A percentile compares a stretch with the other conserved stretches of the same genome.
Evolutionary conservation across 106 monocot genomes (phyloP).

Genomic region (Platanthera guangdongensis): DNA sequence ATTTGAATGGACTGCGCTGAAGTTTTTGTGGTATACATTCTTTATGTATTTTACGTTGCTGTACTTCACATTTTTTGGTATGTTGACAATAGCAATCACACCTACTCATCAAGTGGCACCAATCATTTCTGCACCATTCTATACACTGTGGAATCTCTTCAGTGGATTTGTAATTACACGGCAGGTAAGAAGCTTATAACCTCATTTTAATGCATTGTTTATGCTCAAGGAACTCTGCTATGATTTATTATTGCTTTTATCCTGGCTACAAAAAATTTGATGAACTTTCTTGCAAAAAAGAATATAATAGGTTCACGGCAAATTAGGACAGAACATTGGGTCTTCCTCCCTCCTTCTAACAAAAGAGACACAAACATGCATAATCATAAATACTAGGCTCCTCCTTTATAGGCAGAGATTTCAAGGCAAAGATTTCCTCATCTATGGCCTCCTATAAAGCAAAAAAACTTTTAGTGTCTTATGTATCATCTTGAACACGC

Average conservation of each 20-base stretch:
- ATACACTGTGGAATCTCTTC: constrained; percentile 97
- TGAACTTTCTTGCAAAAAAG: not conserved
- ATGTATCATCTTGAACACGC: too few species aligned
- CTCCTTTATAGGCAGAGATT: too few species aligned
- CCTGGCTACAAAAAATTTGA: too few species aligned
- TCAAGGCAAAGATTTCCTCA: too few species aligned
- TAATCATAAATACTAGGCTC: too few species aligned
- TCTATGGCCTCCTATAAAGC: too few species aligned
- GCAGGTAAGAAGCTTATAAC: constrained; percentile 37
- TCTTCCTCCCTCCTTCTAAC: too few species aligned
- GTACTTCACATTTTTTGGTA: constrained; percentile 99
- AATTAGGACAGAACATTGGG: too few species aligned
- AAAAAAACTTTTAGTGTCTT: too few species aligned
- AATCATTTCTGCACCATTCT: constrained; percentile 94
- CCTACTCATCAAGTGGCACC: constrained; percentile 91
- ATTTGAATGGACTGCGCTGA: constrained; percentile 72
- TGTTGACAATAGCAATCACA: constrained; percentile 96
- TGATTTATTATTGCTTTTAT: too few species aligned
- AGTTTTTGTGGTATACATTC: constrained; percentile 85
- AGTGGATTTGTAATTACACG: constrained; percentile 86
- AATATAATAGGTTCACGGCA: not conserved
- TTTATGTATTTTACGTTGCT: constrained; percentile 96
- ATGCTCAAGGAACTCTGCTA: not conserved
- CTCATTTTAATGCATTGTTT: not conserved
- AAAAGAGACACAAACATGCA: too few species aligned